Base-by-base conservation (phyloP, 179 eudicot genomes). In the Spergularia azorica region DNA sequence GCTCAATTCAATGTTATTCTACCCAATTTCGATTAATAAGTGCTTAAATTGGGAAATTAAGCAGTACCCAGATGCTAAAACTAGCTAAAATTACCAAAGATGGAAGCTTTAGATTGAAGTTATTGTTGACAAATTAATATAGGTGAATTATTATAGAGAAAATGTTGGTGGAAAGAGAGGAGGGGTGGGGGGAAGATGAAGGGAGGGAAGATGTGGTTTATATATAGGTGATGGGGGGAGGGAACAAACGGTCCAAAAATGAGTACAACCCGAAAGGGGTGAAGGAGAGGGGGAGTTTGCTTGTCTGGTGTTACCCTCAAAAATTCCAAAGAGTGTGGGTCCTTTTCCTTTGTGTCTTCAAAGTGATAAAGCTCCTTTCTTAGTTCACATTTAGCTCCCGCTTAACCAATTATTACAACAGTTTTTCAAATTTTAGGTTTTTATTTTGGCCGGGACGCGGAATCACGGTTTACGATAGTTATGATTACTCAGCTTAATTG, bases 151-250 rank as follows among this genome's bases (percentile, higher is more conserved):
- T 20, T 50, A 52, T 5, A 21, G 72, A 48, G 26, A 67, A 58
- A 18, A 26, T 10, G 72, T 38, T 13, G 46, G 14, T 5, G 57
- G 32, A 65, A 58, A 60, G 63, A 16, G 43, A 57, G 63, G 17
- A 36, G 48, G 43, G 41, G 69, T 60, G 56, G 70, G 69, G 43
- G 68, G 39, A 48, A 39, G 67, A 77, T 55, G 54, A 48, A 60
- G 73, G 43, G 78, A 73, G 73, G 71, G 79, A 73, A 57, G 79
- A 41, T 67, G 39, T 26, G 32, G 50, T 17, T 67, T 77, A 79
- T 84, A 72, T 84, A 82, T 81, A 82, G 85, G 85, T 82, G 85
- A 63, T 82, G 85, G 87, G 52, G 81, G 57, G 66, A 70, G 69
- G 73, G 63, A 71, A 76, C 74, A 84, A 50, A n/a, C 36, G 54